Evolutionary conservation across 495 filamentous ascomycete genomes (phyloP).

Genomic region (Neurospora sp.): DNA sequence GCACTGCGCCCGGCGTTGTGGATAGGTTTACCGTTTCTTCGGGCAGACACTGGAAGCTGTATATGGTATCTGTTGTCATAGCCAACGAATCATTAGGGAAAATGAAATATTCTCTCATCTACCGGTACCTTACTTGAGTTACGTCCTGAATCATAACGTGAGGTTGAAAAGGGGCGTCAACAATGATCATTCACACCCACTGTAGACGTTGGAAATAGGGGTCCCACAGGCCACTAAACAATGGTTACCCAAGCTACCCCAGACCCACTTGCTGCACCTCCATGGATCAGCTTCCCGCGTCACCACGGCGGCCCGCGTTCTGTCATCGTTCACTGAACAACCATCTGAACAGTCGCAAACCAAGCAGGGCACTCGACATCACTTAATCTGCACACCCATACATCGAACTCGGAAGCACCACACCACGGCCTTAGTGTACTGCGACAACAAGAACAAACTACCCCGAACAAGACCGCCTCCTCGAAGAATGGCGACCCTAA

Average conservation of each 20-base stretch:
- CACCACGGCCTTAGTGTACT: no score
- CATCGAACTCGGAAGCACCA: no score
- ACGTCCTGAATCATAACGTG: not conserved
- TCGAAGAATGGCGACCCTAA: slow-evolving; percentile 33
- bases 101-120: not conserved
- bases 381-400: no score
- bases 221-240: not conserved
- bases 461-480: not conserved
- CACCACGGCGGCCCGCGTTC: not conserved
- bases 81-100: not conserved
- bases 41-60: not conserved
- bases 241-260: not conserved
- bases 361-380: not conserved
- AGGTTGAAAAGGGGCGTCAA: not conserved
- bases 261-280: not conserved
- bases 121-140: not conserved
- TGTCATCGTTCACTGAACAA: not conserved
- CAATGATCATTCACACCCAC: not conserved
- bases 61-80: not conserved
- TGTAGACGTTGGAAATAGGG: not conserved
- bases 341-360: not conserved
- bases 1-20: not conserved
- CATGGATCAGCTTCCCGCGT: not conserved
- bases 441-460: not conserved
- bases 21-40: not conserved